Percentiles rank a stretch among this genome's conserved stretches.
Evolutionary conservation across 495 filamentous ascomycete genomes (phyloP).

Genomic region (Bryoglossum gracile): DNA sequence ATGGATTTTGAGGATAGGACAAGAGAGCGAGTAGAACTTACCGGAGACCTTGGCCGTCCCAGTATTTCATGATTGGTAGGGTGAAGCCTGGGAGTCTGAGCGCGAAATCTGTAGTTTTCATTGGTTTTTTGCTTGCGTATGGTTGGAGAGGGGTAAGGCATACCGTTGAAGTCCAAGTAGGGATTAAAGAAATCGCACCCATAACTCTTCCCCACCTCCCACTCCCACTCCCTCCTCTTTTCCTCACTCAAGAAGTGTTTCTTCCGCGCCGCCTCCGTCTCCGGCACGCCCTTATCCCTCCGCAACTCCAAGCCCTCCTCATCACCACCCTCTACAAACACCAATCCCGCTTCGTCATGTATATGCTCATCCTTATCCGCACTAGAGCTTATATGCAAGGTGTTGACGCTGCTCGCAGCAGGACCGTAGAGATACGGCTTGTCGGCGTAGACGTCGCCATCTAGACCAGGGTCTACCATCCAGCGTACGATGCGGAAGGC

Average conservation of each 20-base stretch:
- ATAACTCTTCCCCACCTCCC: slow-evolving; percentile 50
- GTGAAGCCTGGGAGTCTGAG: slow-evolving; percentile 72
- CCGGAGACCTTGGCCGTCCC: slow-evolving; percentile 61
- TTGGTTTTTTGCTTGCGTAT: not conserved
- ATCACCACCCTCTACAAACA: slow-evolving; percentile 64
- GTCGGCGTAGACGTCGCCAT: slow-evolving; percentile 83
- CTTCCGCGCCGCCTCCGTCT: slow-evolving; percentile 46
- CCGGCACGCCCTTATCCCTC: slow-evolving; percentile 42
- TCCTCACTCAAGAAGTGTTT: slow-evolving; percentile 53
- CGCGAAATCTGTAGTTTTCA: slow-evolving; percentile 50
- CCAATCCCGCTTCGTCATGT: slow-evolving; percentile 38
- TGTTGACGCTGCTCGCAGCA: slow-evolving; percentile 64
- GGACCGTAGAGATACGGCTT: slow-evolving; percentile 77
- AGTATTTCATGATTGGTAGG: slow-evolving; percentile 69
- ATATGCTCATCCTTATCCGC: slow-evolving; percentile 38
- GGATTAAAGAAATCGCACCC: slow-evolving; percentile 82
- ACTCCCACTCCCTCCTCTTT: slow-evolving; percentile 42
- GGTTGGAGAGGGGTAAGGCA: slow-evolving; percentile 12
- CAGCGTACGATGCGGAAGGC: slow-evolving; percentile 79
- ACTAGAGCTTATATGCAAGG: slow-evolving; percentile 58
- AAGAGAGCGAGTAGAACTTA: slow-evolving; percentile 17
- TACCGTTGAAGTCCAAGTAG: slow-evolving; percentile 79
- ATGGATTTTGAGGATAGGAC: not conserved
- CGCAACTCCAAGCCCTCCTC: slow-evolving; percentile 48
- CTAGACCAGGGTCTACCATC: slow-evolving; percentile 78